Conservation (phyloP, 2,329 filamentous ascomycete species). For the Beauveria sp. region DNA sequence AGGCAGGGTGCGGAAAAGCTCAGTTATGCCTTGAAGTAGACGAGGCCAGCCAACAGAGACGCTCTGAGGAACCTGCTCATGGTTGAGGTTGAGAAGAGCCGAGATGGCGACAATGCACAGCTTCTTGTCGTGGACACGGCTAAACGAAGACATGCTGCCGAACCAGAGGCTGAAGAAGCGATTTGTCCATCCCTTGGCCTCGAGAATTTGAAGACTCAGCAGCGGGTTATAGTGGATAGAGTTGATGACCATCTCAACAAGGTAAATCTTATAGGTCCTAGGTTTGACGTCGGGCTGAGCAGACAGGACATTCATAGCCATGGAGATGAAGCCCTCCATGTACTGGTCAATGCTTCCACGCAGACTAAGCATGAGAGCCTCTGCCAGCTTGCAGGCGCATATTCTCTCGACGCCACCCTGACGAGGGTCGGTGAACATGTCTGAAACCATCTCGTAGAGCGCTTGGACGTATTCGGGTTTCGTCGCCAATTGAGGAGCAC, state of each 20-base stretch:
- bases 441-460: slow-evolving; percentile 86
- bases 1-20: slow-evolving; percentile 86
- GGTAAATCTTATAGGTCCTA: slow-evolving; percentile 88
- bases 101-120: slow-evolving; percentile 92
- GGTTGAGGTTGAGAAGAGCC: slow-evolving; percentile 69
- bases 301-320: slow-evolving; percentile 77
- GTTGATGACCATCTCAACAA: slow-evolving; percentile 99
- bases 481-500: slow-evolving; percentile 68
- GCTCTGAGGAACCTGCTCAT: slow-evolving; percentile 79
- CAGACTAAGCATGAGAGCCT: slow-evolving; percentile 94
- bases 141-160: slow-evolving; percentile 88
- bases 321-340: slow-evolving; percentile 78
- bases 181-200: slow-evolving; percentile 90
- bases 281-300: slow-evolving; percentile 67
- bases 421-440: slow-evolving; percentile 89
- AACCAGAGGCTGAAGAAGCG: slow-evolving; percentile 99
- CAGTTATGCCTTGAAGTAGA: slow-evolving; percentile 77
- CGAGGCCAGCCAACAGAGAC: slow-evolving; percentile 94
- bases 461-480: slow-evolving; percentile 83
- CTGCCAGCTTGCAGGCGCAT: slow-evolving; percentile 93
- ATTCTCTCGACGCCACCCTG: slow-evolving; percentile 91
- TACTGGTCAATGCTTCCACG: slow-evolving; percentile 82
- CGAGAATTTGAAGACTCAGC: slow-evolving; percentile 78
- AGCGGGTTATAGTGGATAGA: slow-evolving; percentile 94
- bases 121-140: slow-evolving; percentile 96